Base-by-base conservation (phyloP, 148 eudicot species). In the Selenicereus undatus region DNA sequence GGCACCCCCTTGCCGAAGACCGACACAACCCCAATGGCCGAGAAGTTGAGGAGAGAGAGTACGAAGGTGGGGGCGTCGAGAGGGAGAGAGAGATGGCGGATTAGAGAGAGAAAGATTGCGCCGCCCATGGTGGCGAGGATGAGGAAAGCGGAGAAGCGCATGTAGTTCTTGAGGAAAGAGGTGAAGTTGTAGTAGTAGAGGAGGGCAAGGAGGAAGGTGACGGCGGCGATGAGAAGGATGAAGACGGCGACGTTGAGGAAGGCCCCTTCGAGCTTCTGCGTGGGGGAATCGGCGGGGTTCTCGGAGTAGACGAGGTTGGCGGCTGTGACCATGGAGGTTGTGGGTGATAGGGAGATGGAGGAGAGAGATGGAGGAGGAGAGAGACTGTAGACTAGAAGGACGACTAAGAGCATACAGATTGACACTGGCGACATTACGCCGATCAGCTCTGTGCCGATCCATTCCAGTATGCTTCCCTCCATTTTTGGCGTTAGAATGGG, bases 371-470 rank as follows among this genome's bases (percentile, higher is more conserved):
- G 64, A 36, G 90, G n/a, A 7, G 88, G 81, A n/a, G 84, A 80
- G 77, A 86, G 90, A 16, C 81, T 51, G 77, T 60, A 84, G 48
- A 84, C 81, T 27, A 84, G 80, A 64, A 86, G 81, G 66, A 86
- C 87, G 29, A 88, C 99, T 26, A 93, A 76, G 78, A 93, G 84
- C 99, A 96, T 96, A 72, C 98, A 93, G 80, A 93, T 90, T 20
- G 99, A 92, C 27, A 95, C 99, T 0, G 99, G 99, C 11, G 97
- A 82, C 86, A 95, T 91, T 5, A 95, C 92, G 76, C 84, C 87
- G 79, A 89, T 92, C 74, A 95, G 89, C 18, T 95, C 97, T 20
- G 74, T 35, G 32, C 97, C 97, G 71, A 95, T 82, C 43, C 83
- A 82, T 27, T 89, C 91, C 0, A 95, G 87, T 13, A 95, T 89